Base-by-base conservation (phyloP, 2,329 filamentous ascomycete species). In the Falciphora oryzae region DNA sequence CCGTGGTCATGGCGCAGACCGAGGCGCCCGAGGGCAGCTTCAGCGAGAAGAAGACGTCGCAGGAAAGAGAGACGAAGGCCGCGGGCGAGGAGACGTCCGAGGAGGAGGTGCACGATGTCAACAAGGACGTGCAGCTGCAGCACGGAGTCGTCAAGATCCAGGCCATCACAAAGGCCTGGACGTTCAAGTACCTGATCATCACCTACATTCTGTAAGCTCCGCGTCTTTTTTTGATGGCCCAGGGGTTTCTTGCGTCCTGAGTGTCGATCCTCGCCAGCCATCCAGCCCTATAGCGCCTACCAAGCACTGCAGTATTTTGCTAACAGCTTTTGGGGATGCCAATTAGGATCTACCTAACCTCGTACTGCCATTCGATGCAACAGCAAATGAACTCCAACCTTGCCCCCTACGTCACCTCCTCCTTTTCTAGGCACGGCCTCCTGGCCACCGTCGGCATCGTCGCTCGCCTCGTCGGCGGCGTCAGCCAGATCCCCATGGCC, bases 361-460 rank as follows among this genome's bases (percentile, higher is more conserved):
- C 59, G 3, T 44, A 44, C 32, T 61, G 59, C 32, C 59, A 44
- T 22, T 61, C 59, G 59, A 61, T 61, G 59, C 59, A 61, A n/a
- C 59, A 61, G 22, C 32, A 61, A 8, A 61, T 61, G 32, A 61
- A 61, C 8, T 67, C 65, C 58, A 81, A 73, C 67, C 67, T 83
- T 64, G 69, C 73, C 4, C 77, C 81, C 3, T 85, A 76, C 66
- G 76, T 80, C 14, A 82, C 81, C 22, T 84, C 80, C 69, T 77
- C 75, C 31, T 88, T 82, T 66, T 70, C 78, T 56, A 72, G 76
- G 4, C 85, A 87, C 69, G 85, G 83, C 7, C 76, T 86, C 7
- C 73, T 84, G 53, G 79, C 80, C 4, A 78, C 83, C 58, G 82
- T 85, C 63, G 75, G 78, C 59, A 82, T 87, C 57, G 80, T 88